Evolutionary conservation across 2,329 filamentous ascomycete genomes (phyloP), one percentile per base, ranked within the genome.

Genomic region (Phyllosticta citrichinensis): DNA sequence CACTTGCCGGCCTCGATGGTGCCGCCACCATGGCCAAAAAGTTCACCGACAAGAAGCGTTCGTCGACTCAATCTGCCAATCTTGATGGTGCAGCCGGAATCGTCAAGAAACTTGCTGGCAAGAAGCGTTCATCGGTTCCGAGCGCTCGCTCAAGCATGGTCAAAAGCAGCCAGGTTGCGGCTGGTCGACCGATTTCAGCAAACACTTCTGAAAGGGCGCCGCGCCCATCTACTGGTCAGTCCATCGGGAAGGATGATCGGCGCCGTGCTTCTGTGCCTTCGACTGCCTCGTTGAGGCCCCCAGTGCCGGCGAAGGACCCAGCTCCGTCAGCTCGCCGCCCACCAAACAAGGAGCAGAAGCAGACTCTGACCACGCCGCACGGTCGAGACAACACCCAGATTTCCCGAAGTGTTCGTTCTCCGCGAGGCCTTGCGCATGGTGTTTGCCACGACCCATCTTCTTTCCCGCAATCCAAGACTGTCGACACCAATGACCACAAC

Each of bases 251-350:
- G 9, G 12, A 35, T 40, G 52, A 27, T n/a, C 53, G 53, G 19
- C 52, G 35, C 10, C 52, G 52, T 30, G 27, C 27, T 9, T 60
- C 57, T 8, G 25, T 40, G 5, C 50, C 52, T 19, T 60, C 58
- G 9, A 25, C 55, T 33, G 58, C 58, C 9, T 60, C 53, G 17
- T 56, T 47, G 2, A 35, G 58, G 6, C 58, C 58, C n/a, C 40
- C 58, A 3, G 53, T 60, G 4, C 58, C 58, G 10, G 24, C 53
- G n/a, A 60, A 60, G 27, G 58, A 60, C 19, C 24, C 40, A 11
- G 30, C 11, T 22, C 33, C 52, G 27, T 14, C 57, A 12, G 25
- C 35, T 19, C 55, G 24, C 17, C 40, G 25, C 19, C 53, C 52
- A 11, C 52, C 25, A n/a, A 55, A 52, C 17, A 10, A 52, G 11